Conservation (phyloP, 305 asterid genomes). For the Stenogyne calaminthoides region DNA sequence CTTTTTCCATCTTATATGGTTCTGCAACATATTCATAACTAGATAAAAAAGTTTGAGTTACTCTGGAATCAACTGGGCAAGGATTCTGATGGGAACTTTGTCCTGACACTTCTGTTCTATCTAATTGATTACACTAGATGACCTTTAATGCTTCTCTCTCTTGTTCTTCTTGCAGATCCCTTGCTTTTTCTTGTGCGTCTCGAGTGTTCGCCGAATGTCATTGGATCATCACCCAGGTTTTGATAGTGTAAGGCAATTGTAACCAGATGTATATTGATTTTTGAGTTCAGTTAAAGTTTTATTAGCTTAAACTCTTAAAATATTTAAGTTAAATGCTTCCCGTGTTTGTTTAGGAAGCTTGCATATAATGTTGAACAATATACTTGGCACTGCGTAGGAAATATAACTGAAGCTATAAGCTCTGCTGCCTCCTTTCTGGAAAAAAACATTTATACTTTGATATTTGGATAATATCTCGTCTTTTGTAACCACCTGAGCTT, state of each 20-base stretch:
- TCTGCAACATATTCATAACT: neutral
- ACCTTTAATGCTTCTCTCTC: slow-evolving; percentile 14
- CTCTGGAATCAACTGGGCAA: slow-evolving; percentile 25
- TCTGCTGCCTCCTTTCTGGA: slow-evolving; percentile 3
- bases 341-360: slow-evolving; percentile 25
- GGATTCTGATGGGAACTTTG: slow-evolving; percentile 5
- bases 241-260: slow-evolving; percentile 70
- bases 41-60: neutral
- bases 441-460: neutral
- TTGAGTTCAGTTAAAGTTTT: neutral
- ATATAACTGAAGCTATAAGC: slow-evolving; percentile 5
- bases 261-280: slow-evolving; percentile 22
- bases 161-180: slow-evolving; percentile 60
- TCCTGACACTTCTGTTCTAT: slow-evolving; percentile 3
- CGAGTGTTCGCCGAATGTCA: slow-evolving; percentile 79
- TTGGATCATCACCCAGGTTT: slow-evolving; percentile 85
- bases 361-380: neutral
- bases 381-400: slow-evolving; percentile 4
- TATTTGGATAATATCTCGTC: neutral
- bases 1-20: neutral
- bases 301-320: neutral
- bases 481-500: neutral
- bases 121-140: slow-evolving; percentile 6
- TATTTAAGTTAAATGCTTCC: slow-evolving; percentile 23
- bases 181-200: slow-evolving; percentile 69